These are phyloP conservation scores for Scheffersomyces lignicola DNA, from an alignment of 1,139 yeast species.

Conservation along the genomic window DNA sequence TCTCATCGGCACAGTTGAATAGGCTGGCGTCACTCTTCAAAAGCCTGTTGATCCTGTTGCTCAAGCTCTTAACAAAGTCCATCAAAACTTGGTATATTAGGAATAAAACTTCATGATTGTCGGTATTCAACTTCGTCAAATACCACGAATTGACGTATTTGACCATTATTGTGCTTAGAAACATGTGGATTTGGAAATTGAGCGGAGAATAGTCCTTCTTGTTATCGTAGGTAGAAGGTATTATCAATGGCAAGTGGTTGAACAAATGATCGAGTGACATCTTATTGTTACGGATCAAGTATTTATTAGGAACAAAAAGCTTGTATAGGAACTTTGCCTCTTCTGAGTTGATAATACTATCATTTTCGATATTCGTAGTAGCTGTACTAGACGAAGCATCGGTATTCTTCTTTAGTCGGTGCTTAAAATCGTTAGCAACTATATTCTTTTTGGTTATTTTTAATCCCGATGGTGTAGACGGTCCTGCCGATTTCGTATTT, in stretches of 20 bases:
- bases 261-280: constrained; percentile 27
- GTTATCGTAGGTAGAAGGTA: constrained; percentile 16
- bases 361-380: neutral
- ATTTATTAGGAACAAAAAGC: constrained; percentile 35
- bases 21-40: constrained; percentile 7
- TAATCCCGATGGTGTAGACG: constrained; percentile 4
- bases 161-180: constrained; percentile 33
- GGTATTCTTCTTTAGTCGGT: constrained; percentile 2
- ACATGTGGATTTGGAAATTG: constrained; percentile 39
- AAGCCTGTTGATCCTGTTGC: constrained; percentile 19
- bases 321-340: constrained; percentile 36
- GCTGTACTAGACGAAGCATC: neutral
- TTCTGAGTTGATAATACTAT: constrained; percentile 12
- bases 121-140: constrained; percentile 37
- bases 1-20: constrained; percentile 21
- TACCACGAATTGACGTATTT: constrained; percentile 44
- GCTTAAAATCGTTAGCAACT: constrained; percentile 6
- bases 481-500: neutral
- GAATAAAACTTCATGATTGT: constrained; percentile 34
- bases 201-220: constrained; percentile 16
- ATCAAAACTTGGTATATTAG: constrained; percentile 31
- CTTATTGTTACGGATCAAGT: constrained; percentile 22
- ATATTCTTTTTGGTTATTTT: constrained; percentile 6
- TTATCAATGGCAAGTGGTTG: constrained; percentile 26
- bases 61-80: constrained; percentile 27